Base-by-base conservation (phyloP, 768 basidiomycete species). In the Boletellus emodensis region DNA sequence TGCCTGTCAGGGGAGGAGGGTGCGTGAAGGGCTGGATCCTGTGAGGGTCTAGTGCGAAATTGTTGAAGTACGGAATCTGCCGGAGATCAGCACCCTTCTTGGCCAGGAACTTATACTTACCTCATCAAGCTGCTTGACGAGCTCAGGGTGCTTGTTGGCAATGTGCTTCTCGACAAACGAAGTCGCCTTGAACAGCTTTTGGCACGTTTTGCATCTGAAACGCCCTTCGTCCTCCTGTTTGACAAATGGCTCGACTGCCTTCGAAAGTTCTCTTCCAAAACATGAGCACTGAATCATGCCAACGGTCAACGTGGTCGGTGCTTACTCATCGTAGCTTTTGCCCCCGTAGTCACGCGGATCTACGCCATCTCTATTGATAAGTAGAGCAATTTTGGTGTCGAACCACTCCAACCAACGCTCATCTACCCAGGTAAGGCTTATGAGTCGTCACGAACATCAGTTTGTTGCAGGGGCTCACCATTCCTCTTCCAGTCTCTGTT, bases 161-260 rank as follows among this genome's bases (percentile, higher is more conserved):
- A 99, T 85, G 66, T 99, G 96, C 76, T 98, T 98, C 72, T 95
- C 92, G 42, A 98, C 90, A 71, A 97, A 99, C 22, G 94, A 84
- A 32, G 90, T 87, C 4, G 94, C 96, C 68, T 94, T 94, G 84
- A 99, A 99, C 18, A 98, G 77, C 74, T 99, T 99, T 71, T 85
- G 86, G 70, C 96, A 99, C 26, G 85, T 85, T 75, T 91, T 95
- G 75, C 96, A 99, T 56, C 96, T 80, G 73, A 90, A 98, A 66
- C 96, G 98, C 61, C 87, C 90, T 70, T 95, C 92, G 58, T 97
- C 95, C 70, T 98, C 95, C 66, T 93, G 89, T 71, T 94, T 94
- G 67, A 98, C 81, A 66, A 78, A 79, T 2, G 84, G 84, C 49
- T 88, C 87, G 20, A 86, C 83, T 12, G 85, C 78, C 61, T 85